A percentile compares a stretch with the other conserved stretches of the same genome.
phyloP scores from a whole-genome alignment of 768 basidiomycete species.

The Holtermanniella nyarrowii region DNA sequence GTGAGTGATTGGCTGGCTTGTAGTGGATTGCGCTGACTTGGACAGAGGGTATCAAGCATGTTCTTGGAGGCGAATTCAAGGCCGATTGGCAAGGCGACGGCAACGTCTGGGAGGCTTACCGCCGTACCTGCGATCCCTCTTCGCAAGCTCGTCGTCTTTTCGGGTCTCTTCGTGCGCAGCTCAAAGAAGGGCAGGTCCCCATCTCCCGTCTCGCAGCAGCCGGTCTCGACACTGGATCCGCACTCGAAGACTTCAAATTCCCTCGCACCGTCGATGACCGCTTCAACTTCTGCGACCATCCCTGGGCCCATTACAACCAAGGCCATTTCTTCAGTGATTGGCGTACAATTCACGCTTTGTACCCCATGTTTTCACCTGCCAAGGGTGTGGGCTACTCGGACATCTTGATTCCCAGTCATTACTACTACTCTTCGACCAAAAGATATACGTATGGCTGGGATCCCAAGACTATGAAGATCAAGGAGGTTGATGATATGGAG shows the following conservation, averaged over 20 bases:
- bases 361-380: conserved; percentile 88
- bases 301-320: conserved; percentile 75
- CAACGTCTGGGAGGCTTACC: conserved; percentile 82
- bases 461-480: conserved; percentile 57
- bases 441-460: conserved; percentile 91
- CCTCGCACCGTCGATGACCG: conserved; percentile 51
- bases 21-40: not conserved
- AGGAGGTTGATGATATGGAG: conserved; percentile 76
- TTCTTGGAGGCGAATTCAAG: conserved; percentile 57
- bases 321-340: conserved; percentile 98
- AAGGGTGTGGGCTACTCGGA: conserved; percentile 76
- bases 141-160: conserved; percentile 74
- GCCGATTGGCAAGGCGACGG: conserved; percentile 80
- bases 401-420: conserved; percentile 89
- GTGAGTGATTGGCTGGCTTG: conserved; percentile 29
- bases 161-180: conserved; percentile 54
- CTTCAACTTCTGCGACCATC: conserved; percentile 67
- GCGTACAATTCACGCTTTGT: conserved; percentile 75
- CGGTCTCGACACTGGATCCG: conserved; percentile 40
- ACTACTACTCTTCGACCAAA: conserved; percentile 75
- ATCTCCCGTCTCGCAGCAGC: conserved; percentile 35
- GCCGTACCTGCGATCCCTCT: conserved; percentile 74
- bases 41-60: conserved; percentile 48
- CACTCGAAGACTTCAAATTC: conserved; percentile 55
- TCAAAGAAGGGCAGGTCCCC: conserved; percentile 40